phyloP scores from a whole-genome alignment of 2,329 filamentous ascomycete genomes.

The Aspergillus sp. region DNA sequence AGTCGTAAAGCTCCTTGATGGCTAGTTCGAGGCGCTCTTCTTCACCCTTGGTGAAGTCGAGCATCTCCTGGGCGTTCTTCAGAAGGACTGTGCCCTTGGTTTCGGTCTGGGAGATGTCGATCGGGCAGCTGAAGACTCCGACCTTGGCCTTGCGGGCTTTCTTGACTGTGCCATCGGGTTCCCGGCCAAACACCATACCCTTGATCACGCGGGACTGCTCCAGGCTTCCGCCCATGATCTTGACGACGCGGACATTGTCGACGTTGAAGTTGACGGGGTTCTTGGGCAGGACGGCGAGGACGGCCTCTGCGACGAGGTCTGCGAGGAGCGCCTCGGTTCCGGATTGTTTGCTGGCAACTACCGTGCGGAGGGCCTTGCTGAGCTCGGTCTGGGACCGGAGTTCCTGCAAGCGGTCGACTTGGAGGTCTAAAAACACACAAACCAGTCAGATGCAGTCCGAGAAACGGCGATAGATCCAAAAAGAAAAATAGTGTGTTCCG shows the following conservation, averaged over 20 bases:
- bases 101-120: conserved; percentile 95
- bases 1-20: conserved; percentile 96
- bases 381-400: conserved; percentile 80
- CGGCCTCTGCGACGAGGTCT: conserved; percentile 80
- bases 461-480: background rate
- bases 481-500: background rate
- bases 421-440: conserved; percentile 63
- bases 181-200: conserved; percentile 97
- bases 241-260: conserved; percentile 97
- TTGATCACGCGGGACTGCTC: conserved; percentile 93
- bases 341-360: conserved; percentile 95
- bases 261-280: conserved; percentile 97
- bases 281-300: conserved; percentile 89
- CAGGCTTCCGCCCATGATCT: conserved; percentile 97
- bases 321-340: conserved; percentile 90
- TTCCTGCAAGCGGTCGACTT: conserved; percentile 87
- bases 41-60: conserved; percentile 97
- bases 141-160: conserved; percentile 94
- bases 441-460: background rate
- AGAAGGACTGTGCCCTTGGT: conserved; percentile 97
- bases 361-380: conserved; percentile 92
- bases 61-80: conserved; percentile 98
- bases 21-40: conserved; percentile 86
- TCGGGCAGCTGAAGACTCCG: conserved; percentile 92
- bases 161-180: conserved; percentile 91